A percentile compares a stretch with the other conserved stretches of the same genome.
Conservation (phyloP, 2,329 filamentous ascomycete species). For the Myriosclerotinia duriaeana region DNA sequence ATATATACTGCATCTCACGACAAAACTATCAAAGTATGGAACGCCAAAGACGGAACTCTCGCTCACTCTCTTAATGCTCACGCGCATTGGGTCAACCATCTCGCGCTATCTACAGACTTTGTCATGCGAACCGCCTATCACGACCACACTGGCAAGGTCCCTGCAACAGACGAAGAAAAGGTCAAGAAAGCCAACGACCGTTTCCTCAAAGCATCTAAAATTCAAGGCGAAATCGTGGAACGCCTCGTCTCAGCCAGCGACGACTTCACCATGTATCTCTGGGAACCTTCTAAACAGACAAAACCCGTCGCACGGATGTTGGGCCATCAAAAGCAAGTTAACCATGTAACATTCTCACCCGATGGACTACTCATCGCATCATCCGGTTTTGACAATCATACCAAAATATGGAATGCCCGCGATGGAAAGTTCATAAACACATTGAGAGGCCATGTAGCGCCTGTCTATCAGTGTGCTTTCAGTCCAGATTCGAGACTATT, state of each 20-base stretch:
- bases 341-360: slow-evolving; percentile 91
- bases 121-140: slow-evolving; percentile 82
- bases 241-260: slow-evolving; percentile 87
- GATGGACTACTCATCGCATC: slow-evolving; percentile 86
- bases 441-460: slow-evolving; percentile 82
- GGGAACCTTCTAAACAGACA: slow-evolving; percentile 75
- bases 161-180: slow-evolving; percentile 67
- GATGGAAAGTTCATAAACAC: slow-evolving; percentile 81
- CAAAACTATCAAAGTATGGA: slow-evolving; percentile 91
- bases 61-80: slow-evolving; percentile 78
- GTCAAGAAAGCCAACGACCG: slow-evolving; percentile 72
- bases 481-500: slow-evolving; percentile 87
- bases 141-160: slow-evolving; percentile 75
- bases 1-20: slow-evolving; percentile 88
- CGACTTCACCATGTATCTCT: slow-evolving; percentile 95
- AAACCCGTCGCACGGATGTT: slow-evolving; percentile 86
- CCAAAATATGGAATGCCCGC: slow-evolving; percentile 83
- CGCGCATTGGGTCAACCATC: slow-evolving; percentile 93
- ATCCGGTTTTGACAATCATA: slow-evolving; percentile 89
- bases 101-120: slow-evolving; percentile 90
- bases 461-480: slow-evolving; percentile 91
- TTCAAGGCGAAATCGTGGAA: slow-evolving; percentile 76
- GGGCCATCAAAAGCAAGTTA: slow-evolving; percentile 97
- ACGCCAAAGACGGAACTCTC: slow-evolving; percentile 73
- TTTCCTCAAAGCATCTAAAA: slow-evolving; percentile 80